Conservation (phyloP, 2,329 filamentous ascomycete species). For the Colletotrichum tamarilloi region DNA sequence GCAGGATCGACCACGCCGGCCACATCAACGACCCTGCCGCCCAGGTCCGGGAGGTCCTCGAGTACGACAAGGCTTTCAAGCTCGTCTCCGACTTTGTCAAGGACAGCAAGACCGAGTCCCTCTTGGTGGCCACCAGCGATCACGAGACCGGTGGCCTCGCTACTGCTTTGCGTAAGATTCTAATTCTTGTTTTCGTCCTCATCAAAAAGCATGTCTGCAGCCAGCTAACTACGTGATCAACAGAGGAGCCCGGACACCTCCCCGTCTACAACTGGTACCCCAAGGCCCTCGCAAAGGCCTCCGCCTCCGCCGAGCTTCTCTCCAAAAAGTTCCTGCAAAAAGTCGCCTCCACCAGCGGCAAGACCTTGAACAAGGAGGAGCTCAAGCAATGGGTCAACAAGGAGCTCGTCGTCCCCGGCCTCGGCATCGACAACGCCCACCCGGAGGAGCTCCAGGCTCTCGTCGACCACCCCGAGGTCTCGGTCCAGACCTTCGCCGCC, state of each 20-base stretch:
- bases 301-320: slow-evolving; percentile 81
- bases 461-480: slow-evolving; percentile 65
- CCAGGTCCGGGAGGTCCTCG: slow-evolving; percentile 92
- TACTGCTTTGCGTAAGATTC: slow-evolving; percentile 76
- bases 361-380: slow-evolving; percentile 47
- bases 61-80: slow-evolving; percentile 89
- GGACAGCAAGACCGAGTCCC: slow-evolving; percentile 75
- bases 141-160: slow-evolving; percentile 95
- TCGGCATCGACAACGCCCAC: slow-evolving; percentile 81
- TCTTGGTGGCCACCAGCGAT: slow-evolving; percentile 91
- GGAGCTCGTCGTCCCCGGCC: slow-evolving; percentile 73
- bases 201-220: slow-evolving; percentile 51
- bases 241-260: slow-evolving; percentile 61
- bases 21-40: slow-evolving; percentile 86
- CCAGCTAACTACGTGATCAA: slow-evolving; percentile 40
- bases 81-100: slow-evolving; percentile 88
- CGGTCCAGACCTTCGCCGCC: slow-evolving; percentile 75
- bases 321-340: slow-evolving; percentile 70
- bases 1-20: slow-evolving; percentile 94
- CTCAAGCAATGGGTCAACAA: slow-evolving; percentile 74
- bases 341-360: slow-evolving; percentile 52
- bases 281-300: slow-evolving; percentile 77
- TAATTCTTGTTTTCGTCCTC: not conserved
- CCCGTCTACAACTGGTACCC: slow-evolving; percentile 84
- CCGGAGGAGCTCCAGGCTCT: slow-evolving; percentile 77